These are phyloP conservation scores for Tilletia caries DNA, from an alignment of 1,284 basidiomycete species.

Conservation along the genomic window DNA sequence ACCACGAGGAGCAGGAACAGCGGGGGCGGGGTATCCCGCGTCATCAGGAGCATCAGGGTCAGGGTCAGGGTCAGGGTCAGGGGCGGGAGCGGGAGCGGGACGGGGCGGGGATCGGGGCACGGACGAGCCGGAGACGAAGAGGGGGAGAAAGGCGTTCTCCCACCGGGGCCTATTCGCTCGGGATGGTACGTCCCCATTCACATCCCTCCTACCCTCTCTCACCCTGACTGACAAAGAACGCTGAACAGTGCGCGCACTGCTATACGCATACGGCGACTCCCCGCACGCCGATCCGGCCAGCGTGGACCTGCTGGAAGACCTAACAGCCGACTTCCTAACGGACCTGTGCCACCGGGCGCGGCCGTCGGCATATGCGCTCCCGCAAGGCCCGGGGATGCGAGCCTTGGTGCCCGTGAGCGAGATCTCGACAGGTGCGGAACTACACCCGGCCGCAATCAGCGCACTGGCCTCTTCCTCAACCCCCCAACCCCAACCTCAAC, in stretches of 20 bases:
- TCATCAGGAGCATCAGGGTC: too few species aligned
- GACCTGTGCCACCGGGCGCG: slow-evolving; percentile 67
- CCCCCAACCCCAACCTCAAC: neutral
- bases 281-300: slow-evolving; percentile 79
- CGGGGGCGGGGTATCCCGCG: too few species aligned
- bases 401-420: slow-evolving; percentile 8
- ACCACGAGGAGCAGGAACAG: too few species aligned
- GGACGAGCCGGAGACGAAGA: slow-evolving; percentile 6
- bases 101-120: neutral
- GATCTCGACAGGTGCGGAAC: neutral
- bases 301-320: slow-evolving; percentile 88
- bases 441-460: slow-evolving; percentile 1
- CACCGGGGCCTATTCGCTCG: neutral
- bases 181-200: neutral
- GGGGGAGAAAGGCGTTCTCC: neutral
- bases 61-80: too few species aligned
- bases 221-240: neutral
- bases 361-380: slow-evolving; percentile 35
- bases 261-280: slow-evolving; percentile 95
- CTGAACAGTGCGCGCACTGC: slow-evolving; percentile 70
- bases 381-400: slow-evolving; percentile 11
- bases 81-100: neutral
- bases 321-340: slow-evolving; percentile 82
- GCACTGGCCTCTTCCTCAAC: neutral
- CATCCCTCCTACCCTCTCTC: neutral